Conservation (phyloP, 768 basidiomycete genomes). For the Hypholoma fasciculare region DNA sequence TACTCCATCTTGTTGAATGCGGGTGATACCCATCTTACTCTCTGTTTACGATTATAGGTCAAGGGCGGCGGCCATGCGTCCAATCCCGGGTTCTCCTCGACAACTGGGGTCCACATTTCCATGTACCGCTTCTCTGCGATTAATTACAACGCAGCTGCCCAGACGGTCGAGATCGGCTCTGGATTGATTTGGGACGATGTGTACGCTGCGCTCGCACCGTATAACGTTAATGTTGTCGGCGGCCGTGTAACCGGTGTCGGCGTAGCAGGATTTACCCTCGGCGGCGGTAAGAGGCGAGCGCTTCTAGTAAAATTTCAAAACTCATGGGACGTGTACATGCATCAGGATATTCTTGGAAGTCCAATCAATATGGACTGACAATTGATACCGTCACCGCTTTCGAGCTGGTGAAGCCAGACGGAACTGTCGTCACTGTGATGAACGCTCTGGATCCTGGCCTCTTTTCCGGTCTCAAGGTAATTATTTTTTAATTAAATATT, state of each 20-base stretch:
- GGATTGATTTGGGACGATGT: conserved; percentile 65
- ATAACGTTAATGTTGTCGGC: conserved; percentile 56
- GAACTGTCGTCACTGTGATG: conserved; percentile 39
- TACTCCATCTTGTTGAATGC: not conserved
- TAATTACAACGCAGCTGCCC: conserved; percentile 35
- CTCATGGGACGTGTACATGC: not conserved
- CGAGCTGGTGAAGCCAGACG: conserved; percentile 59
- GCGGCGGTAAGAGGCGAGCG: conserved; percentile 45
- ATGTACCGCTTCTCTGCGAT: conserved; percentile 50
- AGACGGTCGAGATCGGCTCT: conserved; percentile 42
- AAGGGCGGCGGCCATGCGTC: conserved; percentile 61
- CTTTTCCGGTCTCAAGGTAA: conserved; percentile 39
- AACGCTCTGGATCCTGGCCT: conserved; percentile 33
- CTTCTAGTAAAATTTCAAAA: not conserved
- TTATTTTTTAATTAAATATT: not conserved
- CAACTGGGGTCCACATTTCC: conserved; percentile 56
- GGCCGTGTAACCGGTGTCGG: conserved; percentile 59
- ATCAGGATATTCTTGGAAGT: conserved; percentile 62
- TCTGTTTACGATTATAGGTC: conserved; percentile 34
- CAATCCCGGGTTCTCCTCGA: conserved; percentile 62
- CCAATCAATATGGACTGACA: conserved; percentile 61
- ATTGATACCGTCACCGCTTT: conserved; percentile 52
- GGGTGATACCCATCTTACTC: not conserved
- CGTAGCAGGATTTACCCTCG: conserved; percentile 59
- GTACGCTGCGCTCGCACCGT: conserved; percentile 50